These are phyloP conservation scores for Picochlorum sp. DNA, from an alignment of 139 green algal species.

Conservation along the genomic window DNA sequence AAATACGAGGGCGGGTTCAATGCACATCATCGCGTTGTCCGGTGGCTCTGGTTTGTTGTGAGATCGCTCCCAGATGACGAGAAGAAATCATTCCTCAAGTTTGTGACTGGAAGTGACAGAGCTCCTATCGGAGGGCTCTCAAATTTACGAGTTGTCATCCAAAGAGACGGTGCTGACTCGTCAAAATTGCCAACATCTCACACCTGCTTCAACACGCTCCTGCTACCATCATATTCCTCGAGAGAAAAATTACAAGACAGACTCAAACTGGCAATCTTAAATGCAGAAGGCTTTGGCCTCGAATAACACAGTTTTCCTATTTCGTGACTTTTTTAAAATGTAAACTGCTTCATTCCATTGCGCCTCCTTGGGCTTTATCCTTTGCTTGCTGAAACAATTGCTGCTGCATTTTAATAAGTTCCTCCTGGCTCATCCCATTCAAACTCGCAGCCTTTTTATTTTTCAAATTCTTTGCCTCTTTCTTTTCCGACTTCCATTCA, in stretches of 20 bases:
- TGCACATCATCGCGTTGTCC: conserved; percentile 32
- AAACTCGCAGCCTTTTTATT: conserved; percentile 6
- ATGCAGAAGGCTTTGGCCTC: conserved; percentile 84
- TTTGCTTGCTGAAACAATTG: conserved; percentile 35
- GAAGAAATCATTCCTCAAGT: conserved; percentile 80
- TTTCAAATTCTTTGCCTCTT: conserved; percentile 19
- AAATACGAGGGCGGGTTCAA: conserved; percentile 84
- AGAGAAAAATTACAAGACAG: conserved; percentile 56
- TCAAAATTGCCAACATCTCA: conserved; percentile 71
- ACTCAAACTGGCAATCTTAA: conserved; percentile 79
- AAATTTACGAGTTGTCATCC: conserved; percentile 71
- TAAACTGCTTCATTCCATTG: conserved; percentile 8
- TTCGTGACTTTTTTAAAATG: conserved; percentile 8
- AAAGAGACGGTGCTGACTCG: conserved; percentile 67
- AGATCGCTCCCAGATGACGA: conserved; percentile 38
- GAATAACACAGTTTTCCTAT: conserved; percentile 26
- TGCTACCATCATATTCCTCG: conserved; percentile 78
- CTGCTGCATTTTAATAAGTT: conserved; percentile 37
- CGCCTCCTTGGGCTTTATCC: conserved; percentile 15
- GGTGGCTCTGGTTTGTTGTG: conserved; percentile 80
- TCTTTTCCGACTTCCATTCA: conserved; percentile 33
- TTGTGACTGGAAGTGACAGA: conserved; percentile 79
- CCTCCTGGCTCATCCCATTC: conserved; percentile 26
- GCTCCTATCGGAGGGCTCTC: conserved; percentile 81
- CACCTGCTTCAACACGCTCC: conserved; percentile 91